Conservation (phyloP, 1,284 basidiomycete genomes). For the Pseudozyma hubeiensis region DNA sequence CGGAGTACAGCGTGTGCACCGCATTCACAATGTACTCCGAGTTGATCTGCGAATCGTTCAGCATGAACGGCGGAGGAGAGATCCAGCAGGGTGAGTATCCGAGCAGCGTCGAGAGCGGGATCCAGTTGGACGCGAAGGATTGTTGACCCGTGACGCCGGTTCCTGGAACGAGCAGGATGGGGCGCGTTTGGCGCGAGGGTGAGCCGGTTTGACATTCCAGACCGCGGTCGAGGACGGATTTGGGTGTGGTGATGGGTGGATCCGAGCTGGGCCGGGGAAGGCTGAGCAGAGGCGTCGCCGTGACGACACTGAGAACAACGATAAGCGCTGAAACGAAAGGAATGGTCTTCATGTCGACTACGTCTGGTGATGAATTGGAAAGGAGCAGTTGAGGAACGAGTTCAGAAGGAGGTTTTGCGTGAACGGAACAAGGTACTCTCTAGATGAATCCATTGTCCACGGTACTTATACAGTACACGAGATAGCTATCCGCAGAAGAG, state of each 20-base stretch:
- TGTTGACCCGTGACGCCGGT: slow-evolving; percentile 25
- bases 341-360: background rate
- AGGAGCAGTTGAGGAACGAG: no score
- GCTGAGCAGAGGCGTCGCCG: background rate
- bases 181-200: slow-evolving; percentile 23
- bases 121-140: slow-evolving; percentile 41
- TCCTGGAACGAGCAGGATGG: slow-evolving; percentile 46
- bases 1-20: slow-evolving; percentile 17
- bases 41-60: slow-evolving; percentile 39
- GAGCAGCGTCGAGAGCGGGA: slow-evolving; percentile 22
- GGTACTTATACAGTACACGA: no score
- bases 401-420: no score
- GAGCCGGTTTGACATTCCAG: slow-evolving; percentile 25
- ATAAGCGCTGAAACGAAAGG: background rate
- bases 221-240: slow-evolving; percentile 14
- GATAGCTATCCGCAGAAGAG: no score
- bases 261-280: background rate
- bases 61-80: slow-evolving; percentile 40
- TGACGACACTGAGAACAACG: background rate
- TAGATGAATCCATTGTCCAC: no score
- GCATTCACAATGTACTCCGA: slow-evolving; percentile 50
- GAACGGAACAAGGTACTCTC: no score
- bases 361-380: no score
- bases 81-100: slow-evolving; percentile 47
- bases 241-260: slow-evolving; percentile 17